Evolutionary conservation across 805 yeast species (phyloP).

Genomic region (Wickerhamomyces chambardii): DNA sequence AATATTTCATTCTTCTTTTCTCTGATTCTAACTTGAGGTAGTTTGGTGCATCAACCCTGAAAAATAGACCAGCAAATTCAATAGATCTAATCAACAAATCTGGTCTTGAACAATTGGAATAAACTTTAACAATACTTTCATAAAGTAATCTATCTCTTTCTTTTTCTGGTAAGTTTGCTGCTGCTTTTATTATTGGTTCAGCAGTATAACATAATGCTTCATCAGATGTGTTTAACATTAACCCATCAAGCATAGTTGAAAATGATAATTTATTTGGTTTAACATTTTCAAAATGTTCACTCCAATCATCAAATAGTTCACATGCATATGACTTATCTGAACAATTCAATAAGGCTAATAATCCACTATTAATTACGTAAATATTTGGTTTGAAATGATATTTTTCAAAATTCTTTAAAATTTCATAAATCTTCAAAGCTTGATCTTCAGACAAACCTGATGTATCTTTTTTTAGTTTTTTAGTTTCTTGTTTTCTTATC

Average conservation of each 20-base stretch:
- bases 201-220: slow-evolving; percentile 2
- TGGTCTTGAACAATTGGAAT: neutral
- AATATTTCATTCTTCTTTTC: neutral
- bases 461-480: slow-evolving; percentile 2
- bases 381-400: slow-evolving; percentile 20
- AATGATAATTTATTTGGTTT: slow-evolving; percentile 25
- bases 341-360: slow-evolving; percentile 34
- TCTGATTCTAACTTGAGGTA: neutral
- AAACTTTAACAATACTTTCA: neutral
- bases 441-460: slow-evolving; percentile 22
- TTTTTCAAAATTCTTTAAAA: slow-evolving; percentile 22
- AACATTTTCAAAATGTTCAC: slow-evolving; percentile 11
- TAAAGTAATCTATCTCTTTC: slow-evolving; percentile 9
- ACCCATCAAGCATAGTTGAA: slow-evolving; percentile 15
- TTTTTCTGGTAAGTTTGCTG: slow-evolving; percentile 1
- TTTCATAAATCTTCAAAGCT: slow-evolving; percentile 22
- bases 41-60: slow-evolving; percentile 6
- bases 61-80: slow-evolving; percentile 8
- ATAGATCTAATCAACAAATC: slow-evolving; percentile 12
- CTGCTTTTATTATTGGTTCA: slow-evolving; percentile 4
- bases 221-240: slow-evolving; percentile 8
- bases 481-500: slow-evolving; percentile 9
- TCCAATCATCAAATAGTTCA: slow-evolving; percentile 24
- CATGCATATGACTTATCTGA: slow-evolving; percentile 27
- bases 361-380: slow-evolving; percentile 35